Base-by-base conservation (phyloP, 73 alveolate genomes). In the Paramecium sexaurelia region DNA sequence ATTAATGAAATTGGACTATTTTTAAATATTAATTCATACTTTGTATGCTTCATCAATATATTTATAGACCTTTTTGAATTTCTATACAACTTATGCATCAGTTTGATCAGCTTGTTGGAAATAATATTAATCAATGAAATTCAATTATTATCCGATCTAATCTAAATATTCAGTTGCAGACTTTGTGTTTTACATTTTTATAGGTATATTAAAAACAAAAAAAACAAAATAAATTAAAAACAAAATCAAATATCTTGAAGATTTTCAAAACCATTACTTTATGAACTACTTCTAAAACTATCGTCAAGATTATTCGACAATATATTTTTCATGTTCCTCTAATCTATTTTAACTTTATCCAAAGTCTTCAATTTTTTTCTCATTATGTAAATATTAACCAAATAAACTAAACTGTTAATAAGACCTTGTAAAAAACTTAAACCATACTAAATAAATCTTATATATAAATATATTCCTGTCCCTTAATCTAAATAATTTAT, bases 81-180 rank as follows among this genome's bases (percentile, higher is more conserved):
- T 37, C 36, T 9, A 26, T 37, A 78, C 7, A 36, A 19, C 43
- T 73, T 36, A 39, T 10, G 55, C 56, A 33, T 73, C 87, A 11
- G 37, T 17, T 10, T 27, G 22, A 69, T 32, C 57, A 8, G 5
- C 85, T 35, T 69, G n/a, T 8, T n/a, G 7, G 17, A 32, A 32
- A 27, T 69, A 69, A 47, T 69, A 22, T 11, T 27, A 7, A 24
- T 69, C n/a, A 27, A 69, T 32, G 8, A 69, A 69, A 5, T 69
- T 9, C 1, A 78, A 19, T 7, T 37, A 10, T 19, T 41, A 40
- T 29, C 73, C 71, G 6, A 78, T 78, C 8, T 45, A 8, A 33
- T 32, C 71, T 27, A 78, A 33, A 45, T 78, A 78, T 26, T 78
- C 90, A 24, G 90, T 78, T 22, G 71, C 90, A 29, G 90, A 61